Percentiles rank a stretch among this genome's conserved stretches.
Evolutionary conservation across 1,284 basidiomycete genomes (phyloP).

Genomic region (Ceratobasidium theobromae): DNA sequence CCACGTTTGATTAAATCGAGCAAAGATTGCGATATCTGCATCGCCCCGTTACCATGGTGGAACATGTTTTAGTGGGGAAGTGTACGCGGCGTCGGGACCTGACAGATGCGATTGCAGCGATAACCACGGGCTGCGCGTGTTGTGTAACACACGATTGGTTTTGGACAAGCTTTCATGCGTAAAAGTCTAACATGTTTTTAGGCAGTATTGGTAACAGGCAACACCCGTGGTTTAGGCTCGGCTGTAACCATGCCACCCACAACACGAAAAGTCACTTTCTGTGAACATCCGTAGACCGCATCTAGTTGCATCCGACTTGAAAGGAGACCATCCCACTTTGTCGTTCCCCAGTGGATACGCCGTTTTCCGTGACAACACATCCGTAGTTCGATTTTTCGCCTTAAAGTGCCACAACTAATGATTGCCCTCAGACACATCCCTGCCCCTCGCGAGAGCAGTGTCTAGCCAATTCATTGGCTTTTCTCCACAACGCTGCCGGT

Average conservation of each 20-base stretch:
- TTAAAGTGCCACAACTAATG: conserved; percentile 28
- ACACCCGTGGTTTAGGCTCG: conserved; percentile 25
- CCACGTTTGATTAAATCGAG: neutral
- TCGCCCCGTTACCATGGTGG: conserved; percentile 13
- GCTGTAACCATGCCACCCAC: conserved; percentile 29
- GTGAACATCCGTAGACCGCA: conserved; percentile 2
- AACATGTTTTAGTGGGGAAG: conserved; percentile 5
- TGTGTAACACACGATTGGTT: conserved; percentile 21
- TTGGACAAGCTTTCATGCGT: neutral
- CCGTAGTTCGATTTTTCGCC: conserved; percentile 18
- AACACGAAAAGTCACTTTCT: conserved; percentile 8
- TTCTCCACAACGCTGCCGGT: conserved; percentile 17
- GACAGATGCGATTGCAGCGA: neutral
- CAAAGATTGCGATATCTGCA: neutral
- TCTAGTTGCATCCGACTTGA: conserved; percentile 31
- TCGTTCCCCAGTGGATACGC: conserved; percentile 31
- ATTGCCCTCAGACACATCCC: conserved; percentile 15
- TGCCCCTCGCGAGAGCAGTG: conserved; percentile 23
- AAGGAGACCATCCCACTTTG: conserved; percentile 32
- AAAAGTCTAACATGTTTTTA: neutral
- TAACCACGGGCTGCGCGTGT: neutral
- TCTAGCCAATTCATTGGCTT: conserved; percentile 7
- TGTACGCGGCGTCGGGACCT: conserved; percentile 23
- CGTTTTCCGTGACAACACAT: conserved; percentile 32
- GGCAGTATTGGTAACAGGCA: conserved; percentile 27